phyloP scores from a whole-genome alignment of 139 green algal genomes.

The Raphidocelis subcapitata region DNA sequence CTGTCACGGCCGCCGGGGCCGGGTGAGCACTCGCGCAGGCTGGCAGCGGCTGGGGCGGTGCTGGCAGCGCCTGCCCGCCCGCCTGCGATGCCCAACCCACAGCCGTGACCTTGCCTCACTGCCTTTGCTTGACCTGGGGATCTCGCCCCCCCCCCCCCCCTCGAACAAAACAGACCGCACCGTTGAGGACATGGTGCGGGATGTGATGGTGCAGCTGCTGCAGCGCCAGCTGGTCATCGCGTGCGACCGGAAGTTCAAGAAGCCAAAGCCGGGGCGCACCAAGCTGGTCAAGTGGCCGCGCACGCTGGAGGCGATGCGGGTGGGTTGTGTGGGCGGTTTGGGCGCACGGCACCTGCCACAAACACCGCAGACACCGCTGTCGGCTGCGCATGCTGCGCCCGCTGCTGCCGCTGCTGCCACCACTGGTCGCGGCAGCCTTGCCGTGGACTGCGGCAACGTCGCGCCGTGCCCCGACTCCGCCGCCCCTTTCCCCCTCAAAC shows the following conservation, averaged over 20 bases:
- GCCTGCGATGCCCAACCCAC: too few relatives aligned
- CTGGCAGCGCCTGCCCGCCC: too few relatives aligned
- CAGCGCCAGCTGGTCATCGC: conserved; percentile 37
- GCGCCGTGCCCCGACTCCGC: too few relatives aligned
- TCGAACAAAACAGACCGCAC: conserved; percentile 9
- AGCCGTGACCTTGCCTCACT: too few relatives aligned
- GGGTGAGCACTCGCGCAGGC: conserved; percentile 2
- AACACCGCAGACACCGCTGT: too few relatives aligned
- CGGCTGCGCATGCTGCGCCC: not conserved
- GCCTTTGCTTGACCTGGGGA: not conserved
- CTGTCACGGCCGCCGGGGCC: conserved; percentile 10
- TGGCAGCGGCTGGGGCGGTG: too few relatives aligned
- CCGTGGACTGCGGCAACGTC: not conserved
- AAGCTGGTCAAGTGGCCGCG: conserved; percentile 68
- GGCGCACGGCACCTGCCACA: not conserved
- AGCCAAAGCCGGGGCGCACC: conserved; percentile 67
- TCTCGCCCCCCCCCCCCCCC: too few relatives aligned
- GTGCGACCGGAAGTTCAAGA: conserved; percentile 64
- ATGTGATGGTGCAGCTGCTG: conserved; percentile 44
- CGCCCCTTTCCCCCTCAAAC: not conserved
- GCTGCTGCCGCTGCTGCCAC: not conserved
- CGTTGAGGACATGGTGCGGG: conserved; percentile 32
- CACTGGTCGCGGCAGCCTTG: not conserved
- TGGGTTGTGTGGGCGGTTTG: not conserved
- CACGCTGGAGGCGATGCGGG: conserved; percentile 40